Conservation (phyloP, 2,329 filamentous ascomycete species). For the Cytospora piceae region DNA sequence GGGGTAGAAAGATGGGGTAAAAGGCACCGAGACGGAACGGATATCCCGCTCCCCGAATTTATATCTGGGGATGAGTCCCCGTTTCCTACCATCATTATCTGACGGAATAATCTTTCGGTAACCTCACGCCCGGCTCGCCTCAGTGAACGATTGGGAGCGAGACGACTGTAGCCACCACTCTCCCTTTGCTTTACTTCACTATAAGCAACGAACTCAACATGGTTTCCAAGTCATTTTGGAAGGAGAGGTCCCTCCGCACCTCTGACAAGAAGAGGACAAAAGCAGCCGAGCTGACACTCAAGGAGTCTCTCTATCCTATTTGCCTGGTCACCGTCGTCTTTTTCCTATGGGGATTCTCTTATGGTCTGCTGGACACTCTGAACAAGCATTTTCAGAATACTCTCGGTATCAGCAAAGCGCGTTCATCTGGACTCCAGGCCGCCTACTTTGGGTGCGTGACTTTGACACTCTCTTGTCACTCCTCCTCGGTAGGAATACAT, state of each 20-base stretch:
- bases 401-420: constrained; percentile 55
- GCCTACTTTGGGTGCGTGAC: constrained; percentile 63
- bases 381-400: constrained; percentile 61
- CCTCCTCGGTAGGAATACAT: neutral
- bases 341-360: constrained; percentile 66
- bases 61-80: neutral
- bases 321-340: constrained; percentile 67
- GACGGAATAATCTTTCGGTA: no score
- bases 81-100: neutral
- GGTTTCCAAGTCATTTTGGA: constrained; percentile 50
- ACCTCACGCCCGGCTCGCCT: neutral
- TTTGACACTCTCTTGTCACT: constrained; percentile 2
- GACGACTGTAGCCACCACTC: neutral
- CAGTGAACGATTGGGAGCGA: neutral
- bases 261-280: constrained; percentile 47
- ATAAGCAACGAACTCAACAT: constrained; percentile 37
- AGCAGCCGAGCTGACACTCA: constrained; percentile 62
- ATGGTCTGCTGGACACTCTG: constrained; percentile 59
- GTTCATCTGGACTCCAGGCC: constrained; percentile 65
- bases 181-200: neutral
- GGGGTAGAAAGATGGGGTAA: neutral
- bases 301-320: constrained; percentile 69
- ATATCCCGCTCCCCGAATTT: neutral
- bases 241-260: constrained; percentile 49
- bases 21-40: neutral